phyloP scores from a whole-genome alignment of 2,329 filamentous ascomycete genomes.

The Beauveria sp. region DNA sequence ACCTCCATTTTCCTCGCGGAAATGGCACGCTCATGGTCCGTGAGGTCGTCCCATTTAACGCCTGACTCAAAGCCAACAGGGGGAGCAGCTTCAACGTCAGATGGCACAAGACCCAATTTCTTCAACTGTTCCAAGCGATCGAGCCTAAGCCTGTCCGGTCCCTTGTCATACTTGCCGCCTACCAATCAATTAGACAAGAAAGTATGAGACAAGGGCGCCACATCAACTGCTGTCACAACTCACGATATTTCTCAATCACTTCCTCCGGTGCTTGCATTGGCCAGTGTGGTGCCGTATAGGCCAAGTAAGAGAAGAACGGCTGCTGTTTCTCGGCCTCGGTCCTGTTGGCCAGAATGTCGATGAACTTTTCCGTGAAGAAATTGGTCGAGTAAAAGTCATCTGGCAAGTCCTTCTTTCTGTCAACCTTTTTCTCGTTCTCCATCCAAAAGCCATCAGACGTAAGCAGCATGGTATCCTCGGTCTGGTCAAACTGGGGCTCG shows the following conservation, averaged over 20 bases:
- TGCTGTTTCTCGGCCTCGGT: constrained; percentile 19
- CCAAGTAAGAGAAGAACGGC: constrained; percentile 50
- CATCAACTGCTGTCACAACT: neutral
- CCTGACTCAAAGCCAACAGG: neutral
- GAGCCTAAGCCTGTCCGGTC: constrained; percentile 37
- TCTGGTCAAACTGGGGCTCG: constrained; percentile 33
- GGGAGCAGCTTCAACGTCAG: constrained; percentile 16
- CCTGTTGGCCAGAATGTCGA: constrained; percentile 26
- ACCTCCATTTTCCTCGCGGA: constrained; percentile 26
- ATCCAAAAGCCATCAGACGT: constrained; percentile 20
- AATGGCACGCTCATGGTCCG: constrained; percentile 7
- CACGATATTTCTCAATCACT: constrained; percentile 35
- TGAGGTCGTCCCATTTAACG: constrained; percentile 15
- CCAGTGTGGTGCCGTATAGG: constrained; percentile 48
- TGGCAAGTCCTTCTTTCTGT: constrained; percentile 24
- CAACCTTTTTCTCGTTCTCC: constrained; percentile 16
- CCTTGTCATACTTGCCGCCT: constrained; percentile 39
- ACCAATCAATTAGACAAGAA: neutral
- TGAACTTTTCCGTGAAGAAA: constrained; percentile 43
- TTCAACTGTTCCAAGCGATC: constrained; percentile 37
- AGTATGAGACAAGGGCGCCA: neutral
- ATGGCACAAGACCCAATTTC: constrained; percentile 31
- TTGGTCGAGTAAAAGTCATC: constrained; percentile 48
- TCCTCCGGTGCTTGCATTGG: constrained; percentile 41
- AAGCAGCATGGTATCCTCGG: constrained; percentile 22